Conservation (phyloP, 352 stramenopile genomes). For the Globisporangium uncinulatum region DNA sequence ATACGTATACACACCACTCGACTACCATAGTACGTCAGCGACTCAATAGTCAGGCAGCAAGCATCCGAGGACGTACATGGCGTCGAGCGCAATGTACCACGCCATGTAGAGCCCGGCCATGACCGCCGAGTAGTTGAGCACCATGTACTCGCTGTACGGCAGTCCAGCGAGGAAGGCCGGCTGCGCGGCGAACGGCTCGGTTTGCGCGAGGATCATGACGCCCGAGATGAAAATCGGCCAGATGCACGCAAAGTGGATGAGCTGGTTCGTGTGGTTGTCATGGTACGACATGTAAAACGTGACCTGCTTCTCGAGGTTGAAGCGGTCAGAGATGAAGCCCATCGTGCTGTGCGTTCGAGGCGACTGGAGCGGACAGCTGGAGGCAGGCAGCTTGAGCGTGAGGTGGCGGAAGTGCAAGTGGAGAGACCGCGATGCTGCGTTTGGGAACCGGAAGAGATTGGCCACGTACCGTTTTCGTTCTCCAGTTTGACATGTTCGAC, state of each 20-base stretch:
- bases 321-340: conserved; percentile 37
- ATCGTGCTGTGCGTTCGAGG: not conserved
- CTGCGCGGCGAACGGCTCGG: conserved; percentile 23
- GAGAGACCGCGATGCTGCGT: too few relatives aligned
- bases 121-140: conserved; percentile 58
- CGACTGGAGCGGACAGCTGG: conserved; percentile 3
- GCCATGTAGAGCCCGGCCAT: conserved; percentile 54
- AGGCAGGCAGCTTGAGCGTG: not conserved
- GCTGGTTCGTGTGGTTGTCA: conserved; percentile 73
- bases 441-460: too few relatives aligned
- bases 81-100: conserved; percentile 76
- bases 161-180: conserved; percentile 20
- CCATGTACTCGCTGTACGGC: conserved; percentile 42
- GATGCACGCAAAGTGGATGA: conserved; percentile 80
- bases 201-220: conserved; percentile 52
- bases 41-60: not conserved
- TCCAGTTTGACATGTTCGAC: too few relatives aligned
- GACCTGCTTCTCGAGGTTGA: conserved; percentile 78
- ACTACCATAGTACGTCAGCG: not conserved
- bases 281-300: conserved; percentile 86
- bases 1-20: not conserved
- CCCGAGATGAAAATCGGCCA: conserved; percentile 81
- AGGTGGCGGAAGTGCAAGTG: not conserved
- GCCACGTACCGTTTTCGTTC: too few relatives aligned
- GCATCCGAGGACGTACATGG: conserved; percentile 20